Evolutionary conservation across 164 flowering plant species (phyloP).

Genomic region (Brasenia schreberi): DNA sequence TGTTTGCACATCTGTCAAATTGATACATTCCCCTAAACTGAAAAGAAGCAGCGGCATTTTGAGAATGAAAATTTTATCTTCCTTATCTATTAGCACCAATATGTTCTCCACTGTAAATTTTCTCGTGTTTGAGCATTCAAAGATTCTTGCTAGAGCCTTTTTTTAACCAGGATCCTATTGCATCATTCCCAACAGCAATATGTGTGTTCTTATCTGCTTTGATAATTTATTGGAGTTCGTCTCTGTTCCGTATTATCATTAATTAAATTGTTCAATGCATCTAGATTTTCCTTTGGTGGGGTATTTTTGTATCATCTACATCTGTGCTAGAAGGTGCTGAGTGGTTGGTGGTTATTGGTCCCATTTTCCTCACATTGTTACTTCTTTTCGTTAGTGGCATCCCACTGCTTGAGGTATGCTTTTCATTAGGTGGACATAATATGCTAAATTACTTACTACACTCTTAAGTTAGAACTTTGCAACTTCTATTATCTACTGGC

Average conservation of each 20-base stretch:
- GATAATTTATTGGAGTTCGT: background rate
- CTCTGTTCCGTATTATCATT: background rate
- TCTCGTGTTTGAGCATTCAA: too few species aligned
- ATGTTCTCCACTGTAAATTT: too few species aligned
- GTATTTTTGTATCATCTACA: constrained; percentile 70
- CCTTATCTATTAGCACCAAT: too few species aligned
- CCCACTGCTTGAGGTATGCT: constrained; percentile 83
- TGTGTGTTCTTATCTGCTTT: background rate
- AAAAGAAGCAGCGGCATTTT: too few species aligned
- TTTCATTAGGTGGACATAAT: too few species aligned
- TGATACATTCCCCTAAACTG: too few species aligned
- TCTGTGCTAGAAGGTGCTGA: constrained; percentile 70
- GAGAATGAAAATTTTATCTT: too few species aligned
- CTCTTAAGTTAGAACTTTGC: background rate
- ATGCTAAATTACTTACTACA: too few species aligned
- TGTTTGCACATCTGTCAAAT: too few species aligned
- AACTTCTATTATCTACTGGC: background rate
- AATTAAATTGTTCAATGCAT: background rate
- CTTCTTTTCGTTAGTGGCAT: constrained; percentile 94
- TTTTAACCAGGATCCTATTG: background rate
- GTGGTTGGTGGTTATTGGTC: constrained; percentile 85
- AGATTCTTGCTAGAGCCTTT: background rate
- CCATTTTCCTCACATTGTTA: constrained; percentile 66
- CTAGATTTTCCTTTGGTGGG: constrained; percentile 98
- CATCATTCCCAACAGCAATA: background rate